Evolutionary conservation across 768 basidiomycete genomes (phyloP), one percentile per base, ranked within the genome.

Genomic region (Pulveroboletus sp.): DNA sequence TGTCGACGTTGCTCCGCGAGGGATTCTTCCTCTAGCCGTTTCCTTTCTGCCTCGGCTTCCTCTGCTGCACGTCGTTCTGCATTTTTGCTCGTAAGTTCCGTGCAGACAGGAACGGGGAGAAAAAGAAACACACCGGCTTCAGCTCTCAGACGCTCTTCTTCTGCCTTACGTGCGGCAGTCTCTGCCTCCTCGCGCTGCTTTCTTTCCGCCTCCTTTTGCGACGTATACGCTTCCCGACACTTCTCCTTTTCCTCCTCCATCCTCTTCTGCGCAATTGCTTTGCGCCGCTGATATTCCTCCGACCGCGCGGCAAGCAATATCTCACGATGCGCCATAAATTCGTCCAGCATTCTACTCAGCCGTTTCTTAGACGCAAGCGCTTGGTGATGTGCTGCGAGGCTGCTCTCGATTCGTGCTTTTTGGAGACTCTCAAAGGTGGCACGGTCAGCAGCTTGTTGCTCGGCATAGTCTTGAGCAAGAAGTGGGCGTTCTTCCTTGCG

Each of bases 401-500:
- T 72, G 5, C 73, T 69, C 49, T 87, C 83, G 21, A 80, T 63
- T 28, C 83, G 81, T 0, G 78, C 66, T 37, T 72, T 72, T 55
- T 86, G 84, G 14, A 82, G 69, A 1, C 69, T 62, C 39, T 87
- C 80, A 66, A 89, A 90, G 1, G 81, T 83, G 35, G 75, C 70
- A 14, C 77, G 79, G 70, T 98, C 94, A 32, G 74, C 74, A 35
- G 77, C 77, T 66, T 96, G 92, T 65, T 99, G 95, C 3, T 73
- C 67, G 30, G 86, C 84, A 64, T 97, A 97, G 68, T 97, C 96
- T 57, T 87, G 74, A 1, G 77, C 80, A 39, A 97, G 78, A 3
- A 98, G 75, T 0, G 93, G 88, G 6, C 84, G 79, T 65, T 98
- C 95, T 43, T 93, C 93, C 68, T 93, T 92, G 58, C 95, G 86